Base-by-base conservation (phyloP, 2,329 filamentous ascomycete species). In the Phoma herbarum region DNA sequence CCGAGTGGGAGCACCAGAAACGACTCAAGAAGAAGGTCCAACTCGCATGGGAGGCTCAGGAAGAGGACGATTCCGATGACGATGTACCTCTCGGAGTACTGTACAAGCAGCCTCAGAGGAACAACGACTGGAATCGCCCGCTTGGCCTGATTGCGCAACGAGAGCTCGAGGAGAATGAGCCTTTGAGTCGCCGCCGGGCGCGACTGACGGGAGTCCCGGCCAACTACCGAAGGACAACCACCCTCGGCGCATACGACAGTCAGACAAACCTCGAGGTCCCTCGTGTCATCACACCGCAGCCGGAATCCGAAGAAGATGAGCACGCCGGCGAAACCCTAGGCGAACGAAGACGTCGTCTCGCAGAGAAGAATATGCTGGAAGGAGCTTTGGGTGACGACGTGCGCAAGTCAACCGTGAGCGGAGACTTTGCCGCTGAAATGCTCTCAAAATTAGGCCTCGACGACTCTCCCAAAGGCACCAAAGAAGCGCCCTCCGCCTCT, bases 121-220 rank as follows among this genome's bases (percentile, higher is more conserved):
- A 52, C 9, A 63, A 48, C 8, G 79, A 78, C 70, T 88, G 63
- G 84, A 88, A 77, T 79, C 87, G 81, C 11, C 90, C 91, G 0
- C 75, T 92, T 5, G 91, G 91, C 4, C 77, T 95, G 55, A 88
- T 95, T 82, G 90, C 96, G 72, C 88, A 87, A 68, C 88, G 92
- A 45, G 90, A 96, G 59, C 80, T 95, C 64, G 95, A 99, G 74
- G 95, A 99, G 70, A 95, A 93, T 54, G 95, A 98, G 74, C 93
- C 95, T 0, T 81, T 97, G 20, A 93, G 90, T 68, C 84, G 84
- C 37, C 88, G 93, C 2, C 87, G 91, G 46, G 90, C 89, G 39
- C 85, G 93, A 55, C 82, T 97, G 7, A 85, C 89, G 42, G 91
- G 85, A 16, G 52, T 68, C 9, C 66, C 69, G 14, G 57, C 51